Evolutionary conservation across 345 rosid species (phyloP), one percentile per base, ranked within the genome.

Genomic region (Anastatica hierochuntica): DNA sequence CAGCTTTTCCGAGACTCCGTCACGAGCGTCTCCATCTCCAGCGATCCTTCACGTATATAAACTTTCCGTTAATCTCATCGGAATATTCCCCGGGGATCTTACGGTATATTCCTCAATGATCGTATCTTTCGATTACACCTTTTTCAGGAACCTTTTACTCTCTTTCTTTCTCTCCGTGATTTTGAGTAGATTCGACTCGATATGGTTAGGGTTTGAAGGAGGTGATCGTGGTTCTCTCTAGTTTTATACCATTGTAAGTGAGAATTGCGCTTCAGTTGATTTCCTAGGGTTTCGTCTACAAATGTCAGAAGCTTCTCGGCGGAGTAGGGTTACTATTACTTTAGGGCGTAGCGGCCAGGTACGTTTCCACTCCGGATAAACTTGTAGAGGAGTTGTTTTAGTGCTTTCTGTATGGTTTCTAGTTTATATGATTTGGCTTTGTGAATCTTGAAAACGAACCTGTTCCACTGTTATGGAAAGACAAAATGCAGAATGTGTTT

Each of bases 311-410:
- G 66, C 72, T 76, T 74, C 85, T 9, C 74, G 78, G 15, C 78
- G 78, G 50, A 74, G 76, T 62, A 78, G 90, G 26, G 78, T 87
- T 51, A 84, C 96, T 23, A 83, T 90, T 14, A 88, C 95, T 64
- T 84, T 87, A 38, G 98, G 96, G 5, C 81, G 80, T 53, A 58
- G 77, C 42, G 86, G 94, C 27, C 95, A 83, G 96, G 98, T 92
- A 56, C 50, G 56, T 48, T 24, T 50, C 19, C 10, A 29, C 14
- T 60, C 13, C 15, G 3, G 54, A 53, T 15, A 6, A 40, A 39
- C 24, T 49, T 48, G 21, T 10, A 40, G n/a, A 42, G 11, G 4
- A 26, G 8, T 38, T 54, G 43, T 6, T n/a, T 47, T 15, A n/a
- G n/a, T n/a, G n/a, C n/a, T n/a, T n/a, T n/a, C n/a, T n/a, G n/a